Evolutionary conservation across 257 asterid genomes (phyloP).

Genomic region (Scutellaria galericulata): DNA sequence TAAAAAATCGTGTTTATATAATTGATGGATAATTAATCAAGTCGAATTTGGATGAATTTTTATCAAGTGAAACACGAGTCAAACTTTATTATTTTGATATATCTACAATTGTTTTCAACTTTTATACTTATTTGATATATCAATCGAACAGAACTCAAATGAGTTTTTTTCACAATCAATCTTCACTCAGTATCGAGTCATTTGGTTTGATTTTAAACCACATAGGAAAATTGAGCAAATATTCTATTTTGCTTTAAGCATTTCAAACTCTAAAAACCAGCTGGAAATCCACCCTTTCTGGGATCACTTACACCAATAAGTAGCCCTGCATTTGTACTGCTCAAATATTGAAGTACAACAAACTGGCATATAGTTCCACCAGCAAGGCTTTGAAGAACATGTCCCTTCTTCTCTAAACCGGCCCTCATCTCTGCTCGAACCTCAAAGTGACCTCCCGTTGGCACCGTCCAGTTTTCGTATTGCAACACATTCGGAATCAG

Average conservation of each 20-base stretch:
- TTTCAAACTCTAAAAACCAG: constrained; percentile 47
- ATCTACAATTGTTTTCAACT: too few relatives aligned
- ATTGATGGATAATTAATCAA: too few relatives aligned
- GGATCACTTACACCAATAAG: constrained; percentile 73
- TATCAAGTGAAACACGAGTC: too few relatives aligned
- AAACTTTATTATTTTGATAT: too few relatives aligned
- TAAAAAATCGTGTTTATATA: too few relatives aligned
- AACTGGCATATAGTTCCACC: constrained; percentile 70
- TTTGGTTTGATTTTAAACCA: neutral
- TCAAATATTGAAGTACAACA: constrained; percentile 53
- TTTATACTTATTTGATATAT: too few relatives aligned
- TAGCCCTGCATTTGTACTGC: constrained; percentile 28
- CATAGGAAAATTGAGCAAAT: neutral
- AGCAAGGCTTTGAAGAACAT: constrained; percentile 49
- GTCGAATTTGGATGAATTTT: too few relatives aligned
- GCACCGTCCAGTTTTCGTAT: constrained; percentile 75
- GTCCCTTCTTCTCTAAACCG: constrained; percentile 54
- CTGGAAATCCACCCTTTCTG: constrained; percentile 77
- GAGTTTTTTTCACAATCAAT: too few relatives aligned
- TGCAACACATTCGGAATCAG: constrained; percentile 56
- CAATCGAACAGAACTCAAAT: too few relatives aligned
- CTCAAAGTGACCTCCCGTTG: constrained; percentile 63
- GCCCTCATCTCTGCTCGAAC: constrained; percentile 45
- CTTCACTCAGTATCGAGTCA: too few relatives aligned
- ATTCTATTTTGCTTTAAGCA: neutral